These are phyloP conservation scores for Choanephora cucurbitarum DNA, from an alignment of 371 early-diverging fungal genomes.

Conservation along the genomic window DNA sequence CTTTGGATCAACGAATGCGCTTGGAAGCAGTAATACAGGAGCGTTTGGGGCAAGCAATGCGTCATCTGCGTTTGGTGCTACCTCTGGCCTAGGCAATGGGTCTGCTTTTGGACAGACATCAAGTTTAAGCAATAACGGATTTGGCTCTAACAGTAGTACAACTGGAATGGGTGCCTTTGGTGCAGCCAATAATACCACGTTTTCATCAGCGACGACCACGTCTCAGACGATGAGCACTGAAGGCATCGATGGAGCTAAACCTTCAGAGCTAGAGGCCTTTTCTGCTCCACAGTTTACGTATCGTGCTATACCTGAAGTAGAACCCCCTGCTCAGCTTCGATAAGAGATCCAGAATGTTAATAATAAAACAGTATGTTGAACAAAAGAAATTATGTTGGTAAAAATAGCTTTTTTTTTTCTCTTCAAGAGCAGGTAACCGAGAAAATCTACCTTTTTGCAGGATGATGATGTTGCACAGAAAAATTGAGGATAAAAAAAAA, in stretches of 20 bases:
- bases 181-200: neutral
- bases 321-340: constrained; percentile 44
- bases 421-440: too few relatives aligned
- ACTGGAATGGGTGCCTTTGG: constrained; percentile 12
- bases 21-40: neutral
- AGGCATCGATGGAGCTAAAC: constrained; percentile 6
- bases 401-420: too few relatives aligned
- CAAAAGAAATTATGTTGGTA: too few relatives aligned
- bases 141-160: constrained; percentile 5
- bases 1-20: constrained; percentile 21
- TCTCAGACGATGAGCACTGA: constrained; percentile 7
- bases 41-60: constrained; percentile 8
- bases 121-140: constrained; percentile 21
- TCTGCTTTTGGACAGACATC: constrained; percentile 36
- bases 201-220: constrained; percentile 6
- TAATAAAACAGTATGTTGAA: neutral
- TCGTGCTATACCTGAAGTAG: constrained; percentile 49
- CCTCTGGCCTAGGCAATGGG: constrained; percentile 3
- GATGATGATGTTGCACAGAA: too few relatives aligned
- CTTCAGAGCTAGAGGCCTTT: constrained; percentile 40
- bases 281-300: constrained; percentile 40
- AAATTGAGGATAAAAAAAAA: constrained; percentile 1
- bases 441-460: too few relatives aligned
- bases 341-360: constrained; percentile 3
- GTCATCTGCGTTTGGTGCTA: constrained; percentile 24